Percentiles rank a stretch among this genome's conserved stretches.
Conservation (phyloP, 345 rosid genomes). For the Moricandia arvensis region DNA sequence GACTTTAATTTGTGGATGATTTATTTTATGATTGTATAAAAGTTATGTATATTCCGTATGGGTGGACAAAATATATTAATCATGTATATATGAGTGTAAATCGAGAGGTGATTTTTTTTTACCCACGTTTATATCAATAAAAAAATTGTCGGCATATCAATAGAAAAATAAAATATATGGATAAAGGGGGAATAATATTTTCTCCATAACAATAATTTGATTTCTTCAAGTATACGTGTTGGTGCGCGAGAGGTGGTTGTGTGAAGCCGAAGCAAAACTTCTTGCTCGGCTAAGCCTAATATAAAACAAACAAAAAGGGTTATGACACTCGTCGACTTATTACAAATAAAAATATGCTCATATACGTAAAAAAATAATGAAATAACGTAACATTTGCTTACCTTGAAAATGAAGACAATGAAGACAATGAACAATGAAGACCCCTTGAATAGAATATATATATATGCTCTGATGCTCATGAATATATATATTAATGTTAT, state of each 20-base stretch:
- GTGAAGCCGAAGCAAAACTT: slow-evolving; percentile 85
- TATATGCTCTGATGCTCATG: slow-evolving; percentile 6
- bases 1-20: neutral
- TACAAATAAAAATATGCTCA: neutral
- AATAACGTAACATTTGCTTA: slow-evolving; percentile 28
- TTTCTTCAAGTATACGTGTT: slow-evolving; percentile 74
- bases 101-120: slow-evolving; percentile 26
- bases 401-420: slow-evolving; percentile 30
- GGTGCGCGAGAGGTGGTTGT: slow-evolving; percentile 53
- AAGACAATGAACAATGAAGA: too few species aligned
- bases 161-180: slow-evolving; percentile 3
- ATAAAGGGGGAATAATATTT: slow-evolving; percentile 18
- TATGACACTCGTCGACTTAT: slow-evolving; percentile 26
- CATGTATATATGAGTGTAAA: slow-evolving; percentile 23
- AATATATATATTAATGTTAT: slow-evolving; percentile 10
- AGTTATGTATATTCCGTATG: slow-evolving; percentile 9
- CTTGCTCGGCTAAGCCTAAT: slow-evolving; percentile 46
- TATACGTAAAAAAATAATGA: slow-evolving; percentile 18
- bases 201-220: slow-evolving; percentile 35
- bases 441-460: slow-evolving; percentile 21
- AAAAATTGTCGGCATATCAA: slow-evolving; percentile 19
- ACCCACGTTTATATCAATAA: slow-evolving; percentile 42
- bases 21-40: slow-evolving; percentile 27
- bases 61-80: slow-evolving; percentile 18
- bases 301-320: slow-evolving; percentile 38